phyloP scores from a whole-genome alignment of 2,329 filamentous ascomycete species.

The Paecilomyces sp. region DNA sequence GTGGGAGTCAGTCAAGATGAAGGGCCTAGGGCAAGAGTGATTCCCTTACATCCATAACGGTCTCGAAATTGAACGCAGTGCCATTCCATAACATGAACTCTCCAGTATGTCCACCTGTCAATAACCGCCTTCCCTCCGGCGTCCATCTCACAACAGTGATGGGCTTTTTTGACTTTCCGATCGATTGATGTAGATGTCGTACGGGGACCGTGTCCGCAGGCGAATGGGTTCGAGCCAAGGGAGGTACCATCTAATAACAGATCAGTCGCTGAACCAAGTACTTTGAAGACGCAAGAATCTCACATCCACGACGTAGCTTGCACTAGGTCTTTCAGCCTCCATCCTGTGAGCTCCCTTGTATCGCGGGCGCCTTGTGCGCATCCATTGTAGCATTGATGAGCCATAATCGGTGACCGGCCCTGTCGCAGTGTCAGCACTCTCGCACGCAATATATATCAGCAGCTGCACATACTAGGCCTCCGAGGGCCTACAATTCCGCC shows the following conservation, averaged over 20 bases:
- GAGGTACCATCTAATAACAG: conserved; percentile 68
- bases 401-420: conserved; percentile 91
- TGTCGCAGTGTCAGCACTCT: conserved; percentile 29
- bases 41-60: conserved; percentile 72
- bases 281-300: conserved; percentile 27
- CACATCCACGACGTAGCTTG: conserved; percentile 86
- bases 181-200: conserved; percentile 94
- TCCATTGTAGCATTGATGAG: conserved; percentile 83
- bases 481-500: conserved; percentile 29
- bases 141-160: conserved; percentile 98
- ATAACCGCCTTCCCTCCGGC: conserved; percentile 80
- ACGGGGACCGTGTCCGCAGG: conserved; percentile 84
- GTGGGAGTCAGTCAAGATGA: conserved; percentile 8
- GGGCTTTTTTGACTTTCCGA: conserved; percentile 97
- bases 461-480: conserved; percentile 29
- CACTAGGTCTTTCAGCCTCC: conserved; percentile 75
- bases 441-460: neutral
- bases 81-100: conserved; percentile 99
- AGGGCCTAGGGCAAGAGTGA: neutral
- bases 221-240: conserved; percentile 63
- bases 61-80: conserved; percentile 98
- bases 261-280: conserved; percentile 1
- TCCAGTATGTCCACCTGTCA: conserved; percentile 92
- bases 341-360: conserved; percentile 65
- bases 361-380: conserved; percentile 70